These are phyloP conservation scores for Colletotrichum tamarilloi DNA, from an alignment of 2,329 filamentous ascomycete species.

Conservation along the genomic window DNA sequence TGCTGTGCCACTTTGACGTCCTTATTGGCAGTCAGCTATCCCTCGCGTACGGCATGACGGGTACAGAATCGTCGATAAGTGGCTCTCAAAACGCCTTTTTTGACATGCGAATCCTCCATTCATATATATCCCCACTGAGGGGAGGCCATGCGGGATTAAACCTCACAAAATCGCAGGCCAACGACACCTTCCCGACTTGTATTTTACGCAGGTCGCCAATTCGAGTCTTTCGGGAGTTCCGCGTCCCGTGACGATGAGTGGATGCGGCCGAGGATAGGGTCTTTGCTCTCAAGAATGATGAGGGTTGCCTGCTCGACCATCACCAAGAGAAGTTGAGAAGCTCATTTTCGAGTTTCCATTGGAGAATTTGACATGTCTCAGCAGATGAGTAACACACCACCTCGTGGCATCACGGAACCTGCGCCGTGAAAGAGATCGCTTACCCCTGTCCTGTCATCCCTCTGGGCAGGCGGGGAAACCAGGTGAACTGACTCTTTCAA, in stretches of 20 bases:
- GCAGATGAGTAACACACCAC: slow-evolving; percentile 28
- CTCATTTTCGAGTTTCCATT: slow-evolving; percentile 19
- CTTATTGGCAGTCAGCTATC: slow-evolving; percentile 27
- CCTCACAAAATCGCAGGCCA: neutral
- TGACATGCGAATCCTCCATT: neutral
- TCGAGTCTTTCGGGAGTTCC: slow-evolving; percentile 9
- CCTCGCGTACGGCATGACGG: slow-evolving; percentile 16
- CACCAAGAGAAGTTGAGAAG: slow-evolving; percentile 6
- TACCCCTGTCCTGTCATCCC: slow-evolving; percentile 28
- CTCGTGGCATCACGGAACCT: slow-evolving; percentile 27
- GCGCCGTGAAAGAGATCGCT: slow-evolving; percentile 24
- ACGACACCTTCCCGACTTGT: neutral
- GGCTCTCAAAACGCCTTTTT: slow-evolving; percentile 2
- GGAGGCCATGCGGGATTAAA: neutral
- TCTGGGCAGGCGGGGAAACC: slow-evolving; percentile 13
- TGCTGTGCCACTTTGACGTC: slow-evolving; percentile 22
- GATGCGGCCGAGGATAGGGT: slow-evolving; percentile 24
- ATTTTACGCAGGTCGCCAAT: neutral
- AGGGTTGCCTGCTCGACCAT: slow-evolving; percentile 26
- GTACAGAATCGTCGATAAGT: slow-evolving; percentile 26
- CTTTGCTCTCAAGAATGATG: slow-evolving; percentile 7
- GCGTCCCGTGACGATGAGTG: slow-evolving; percentile 26
- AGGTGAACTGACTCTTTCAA: slow-evolving; percentile 2
- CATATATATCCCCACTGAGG: slow-evolving; percentile 3
- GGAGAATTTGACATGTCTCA: slow-evolving; percentile 23